Conservation (phyloP, 202 grass and related monocot species). For the Musa balbisiana region DNA sequence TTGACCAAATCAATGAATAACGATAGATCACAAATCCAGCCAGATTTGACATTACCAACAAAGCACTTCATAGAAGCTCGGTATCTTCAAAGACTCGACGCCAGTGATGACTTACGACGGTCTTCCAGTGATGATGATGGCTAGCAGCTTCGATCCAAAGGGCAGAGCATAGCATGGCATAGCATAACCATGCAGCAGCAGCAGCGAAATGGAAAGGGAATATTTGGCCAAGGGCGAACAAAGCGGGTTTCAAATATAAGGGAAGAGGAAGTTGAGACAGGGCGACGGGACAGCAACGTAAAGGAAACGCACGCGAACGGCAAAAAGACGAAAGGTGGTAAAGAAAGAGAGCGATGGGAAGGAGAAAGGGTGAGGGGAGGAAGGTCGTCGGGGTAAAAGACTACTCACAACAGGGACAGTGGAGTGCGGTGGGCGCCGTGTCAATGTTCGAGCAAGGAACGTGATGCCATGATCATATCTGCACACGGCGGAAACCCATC, state of each 20-base stretch:
- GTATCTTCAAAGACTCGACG: too few relatives aligned
- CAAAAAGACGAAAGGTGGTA: not conserved
- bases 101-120: not conserved
- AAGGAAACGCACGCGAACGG: conserved; percentile 18
- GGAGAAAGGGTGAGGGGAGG: not conserved
- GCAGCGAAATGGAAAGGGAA: not conserved
- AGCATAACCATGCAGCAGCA: not conserved
- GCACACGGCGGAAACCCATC: not conserved
- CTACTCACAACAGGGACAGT: not conserved
- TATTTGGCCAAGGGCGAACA: not conserved
- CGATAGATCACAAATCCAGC: too few relatives aligned
- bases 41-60: too few relatives aligned
- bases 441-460: conserved; percentile 1
- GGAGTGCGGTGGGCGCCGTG: not conserved
- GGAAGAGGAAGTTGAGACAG: not conserved
- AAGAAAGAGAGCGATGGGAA: not conserved
- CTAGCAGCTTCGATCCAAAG: too few relatives aligned
- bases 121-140: not conserved
- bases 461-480: conserved; percentile 1
- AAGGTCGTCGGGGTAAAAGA: not conserved
- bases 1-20: not conserved
- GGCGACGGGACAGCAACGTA: not conserved
- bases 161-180: too few relatives aligned
- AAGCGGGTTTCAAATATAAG: not conserved
- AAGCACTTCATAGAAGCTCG: too few relatives aligned